Conservation (phyloP, 345 rosid species). For the Conringia planisiliqua region DNA sequence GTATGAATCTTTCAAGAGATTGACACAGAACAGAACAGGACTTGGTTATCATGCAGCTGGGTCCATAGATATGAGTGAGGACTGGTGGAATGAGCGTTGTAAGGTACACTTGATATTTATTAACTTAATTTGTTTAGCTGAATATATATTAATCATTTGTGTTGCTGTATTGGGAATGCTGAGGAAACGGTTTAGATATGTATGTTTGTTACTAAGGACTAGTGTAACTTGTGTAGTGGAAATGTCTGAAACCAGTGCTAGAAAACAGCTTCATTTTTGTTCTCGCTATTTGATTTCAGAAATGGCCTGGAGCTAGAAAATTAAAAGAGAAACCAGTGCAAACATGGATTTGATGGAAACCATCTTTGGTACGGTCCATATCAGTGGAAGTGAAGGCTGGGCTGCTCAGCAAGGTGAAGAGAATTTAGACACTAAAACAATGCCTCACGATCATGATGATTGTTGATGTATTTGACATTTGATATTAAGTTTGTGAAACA, state of each 20-base stretch:
- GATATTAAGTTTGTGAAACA: no score
- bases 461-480: no score
- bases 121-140: no score
- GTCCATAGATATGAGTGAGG: not conserved
- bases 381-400: not conserved
- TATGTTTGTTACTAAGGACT: no score
- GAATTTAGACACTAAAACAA: no score
- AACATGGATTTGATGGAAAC: not conserved
- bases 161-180: no score
- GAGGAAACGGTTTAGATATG: no score
- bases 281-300: not conserved
- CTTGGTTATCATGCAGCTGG: not conserved
- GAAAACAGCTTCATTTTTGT: no score
- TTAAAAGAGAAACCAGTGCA: not conserved
- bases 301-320: not conserved
- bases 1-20: not conserved
- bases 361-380: not conserved
- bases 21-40: not conserved
- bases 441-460: no score
- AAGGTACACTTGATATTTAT: not conserved
- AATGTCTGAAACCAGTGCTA: no score
- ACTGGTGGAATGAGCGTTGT: not conserved
- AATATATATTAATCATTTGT: no score
- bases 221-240: no score
- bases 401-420: not conserved